A percentile compares a stretch with the other conserved stretches of the same genome.
These are phyloP conservation scores for Pseudogymnoascus sp. DNA, from an alignment of 2,329 filamentous ascomycete genomes.

Conservation along the genomic window DNA sequence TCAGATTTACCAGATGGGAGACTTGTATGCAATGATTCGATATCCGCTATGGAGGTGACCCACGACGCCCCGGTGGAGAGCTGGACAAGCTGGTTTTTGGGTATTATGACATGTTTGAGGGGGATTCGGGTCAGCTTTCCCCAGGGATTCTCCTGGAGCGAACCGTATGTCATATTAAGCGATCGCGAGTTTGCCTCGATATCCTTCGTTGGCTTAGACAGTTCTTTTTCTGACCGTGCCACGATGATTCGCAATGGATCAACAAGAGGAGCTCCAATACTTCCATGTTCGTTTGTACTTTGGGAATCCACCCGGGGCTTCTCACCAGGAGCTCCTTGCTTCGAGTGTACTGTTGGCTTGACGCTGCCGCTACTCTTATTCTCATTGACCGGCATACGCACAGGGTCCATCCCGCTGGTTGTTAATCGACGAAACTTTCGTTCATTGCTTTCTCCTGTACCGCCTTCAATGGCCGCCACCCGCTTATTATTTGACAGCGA, in stretches of 20 bases:
- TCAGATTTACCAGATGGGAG: background rate
- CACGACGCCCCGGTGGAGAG: background rate
- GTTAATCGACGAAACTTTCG: background rate
- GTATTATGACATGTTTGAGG: constrained; percentile 2
- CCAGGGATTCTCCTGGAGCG: background rate
- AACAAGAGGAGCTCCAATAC: background rate
- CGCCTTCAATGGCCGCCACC: background rate
- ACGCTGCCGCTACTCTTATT: background rate
- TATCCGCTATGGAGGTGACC: background rate
- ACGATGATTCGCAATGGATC: background rate
- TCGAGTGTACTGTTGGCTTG: background rate
- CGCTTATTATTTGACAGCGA: background rate
- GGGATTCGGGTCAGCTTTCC: background rate
- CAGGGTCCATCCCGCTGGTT: background rate
- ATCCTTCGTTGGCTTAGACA: background rate
- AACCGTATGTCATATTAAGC: background rate
- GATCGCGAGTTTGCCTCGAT: background rate
- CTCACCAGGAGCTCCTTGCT: background rate
- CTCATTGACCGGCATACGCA: background rate
- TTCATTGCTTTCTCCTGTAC: background rate
- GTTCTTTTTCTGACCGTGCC: background rate
- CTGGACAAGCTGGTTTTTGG: background rate
- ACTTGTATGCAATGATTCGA: background rate
- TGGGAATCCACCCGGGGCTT: background rate
- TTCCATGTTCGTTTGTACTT: background rate